Base-by-base conservation (phyloP, 345 rosid genomes). In the Luvunga scandens region DNA sequence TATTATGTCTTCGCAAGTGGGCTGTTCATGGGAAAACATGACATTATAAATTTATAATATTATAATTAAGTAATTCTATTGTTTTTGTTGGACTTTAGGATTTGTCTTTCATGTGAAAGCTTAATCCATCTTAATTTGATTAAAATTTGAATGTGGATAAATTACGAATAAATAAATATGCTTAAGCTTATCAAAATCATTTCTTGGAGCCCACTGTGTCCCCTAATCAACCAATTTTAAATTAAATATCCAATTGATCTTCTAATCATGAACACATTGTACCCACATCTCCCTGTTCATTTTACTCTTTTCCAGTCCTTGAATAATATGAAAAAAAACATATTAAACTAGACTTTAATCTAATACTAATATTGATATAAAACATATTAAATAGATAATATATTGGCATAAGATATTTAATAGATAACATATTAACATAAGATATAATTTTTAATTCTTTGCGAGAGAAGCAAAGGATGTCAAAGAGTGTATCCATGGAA, bases 391-490 rank as follows among this genome's bases (percentile, higher is more conserved):
- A 45, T 45, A 45, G 50, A 42, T 45, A 45, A 45, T 12, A 45
- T 12, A 13, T 19, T 22, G 9, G 22, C 22, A 56, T 0, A 45
- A 45, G 50, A 19, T 56, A 22, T 22, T 56, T 21, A 56, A 56
- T 18, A 56, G 22, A 12, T 56, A 22, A 22, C 24, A 56, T 19
- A 56, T 6, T 21, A 8, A 28, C 1, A 27, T 14, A 16, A 63
- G 18, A 25, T 61, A 61, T 10, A 9, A 12, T 62, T 27, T 27
- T 62, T 28, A 62, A 1, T 62, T 62, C 7, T 5, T 61, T 3
- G 65, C 27, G 13, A 27, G 21, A 62, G 66, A 69, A 69, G 56
- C 56, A 42, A 34, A 72, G 53, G 57, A 72, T 72, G 75, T 72
- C 65, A 72, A 53, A 56, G n/a, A 12, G n/a, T 30, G 45, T 39